Percentiles rank a stretch among this genome's conserved stretches.
phyloP scores from a whole-genome alignment of 2,329 filamentous ascomycete species.

The Neoarthrinium moseri region DNA sequence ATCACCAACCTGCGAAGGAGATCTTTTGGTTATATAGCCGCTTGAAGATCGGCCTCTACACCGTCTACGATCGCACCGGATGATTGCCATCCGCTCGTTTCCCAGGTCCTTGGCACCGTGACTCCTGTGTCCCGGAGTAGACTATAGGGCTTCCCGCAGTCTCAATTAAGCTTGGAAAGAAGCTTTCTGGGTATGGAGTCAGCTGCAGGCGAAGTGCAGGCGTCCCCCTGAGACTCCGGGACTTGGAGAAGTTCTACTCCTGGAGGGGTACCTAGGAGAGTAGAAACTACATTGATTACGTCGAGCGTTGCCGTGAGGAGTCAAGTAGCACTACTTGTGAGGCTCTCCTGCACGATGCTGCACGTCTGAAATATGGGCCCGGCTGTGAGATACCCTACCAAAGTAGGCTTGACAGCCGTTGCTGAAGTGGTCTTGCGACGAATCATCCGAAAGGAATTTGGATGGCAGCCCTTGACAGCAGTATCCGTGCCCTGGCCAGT shows the following conservation, averaged over 20 bases:
- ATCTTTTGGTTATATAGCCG: slow-evolving; percentile 6
- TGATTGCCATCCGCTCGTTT: slow-evolving; percentile 8
- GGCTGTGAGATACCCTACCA: too few relatives aligned
- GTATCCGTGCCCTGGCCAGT: slow-evolving; percentile 2
- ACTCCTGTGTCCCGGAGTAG: background rate
- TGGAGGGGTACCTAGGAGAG: background rate
- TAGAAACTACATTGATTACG: too few relatives aligned
- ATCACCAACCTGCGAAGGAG: slow-evolving; percentile 1
- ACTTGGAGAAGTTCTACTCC: background rate
- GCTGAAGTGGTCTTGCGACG: slow-evolving; percentile 4
- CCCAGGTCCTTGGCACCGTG: background rate
- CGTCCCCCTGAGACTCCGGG: background rate
- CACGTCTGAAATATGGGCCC: background rate
- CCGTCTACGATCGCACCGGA: slow-evolving; percentile 7
- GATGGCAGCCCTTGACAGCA: slow-evolving; percentile 8
- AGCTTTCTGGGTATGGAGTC: background rate
- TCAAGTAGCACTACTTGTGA: too few relatives aligned
- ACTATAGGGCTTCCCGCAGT: background rate
- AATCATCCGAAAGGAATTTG: slow-evolving; percentile 4
- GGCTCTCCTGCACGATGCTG: background rate
- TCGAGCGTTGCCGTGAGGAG: too few relatives aligned
- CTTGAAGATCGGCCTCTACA: slow-evolving; percentile 1
- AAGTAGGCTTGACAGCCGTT: background rate
- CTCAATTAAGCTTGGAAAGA: background rate
- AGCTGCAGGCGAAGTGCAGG: background rate